These are phyloP conservation scores for Blastobotrys proliferans DNA, from an alignment of 1,139 yeast genomes.

Conservation along the genomic window DNA sequence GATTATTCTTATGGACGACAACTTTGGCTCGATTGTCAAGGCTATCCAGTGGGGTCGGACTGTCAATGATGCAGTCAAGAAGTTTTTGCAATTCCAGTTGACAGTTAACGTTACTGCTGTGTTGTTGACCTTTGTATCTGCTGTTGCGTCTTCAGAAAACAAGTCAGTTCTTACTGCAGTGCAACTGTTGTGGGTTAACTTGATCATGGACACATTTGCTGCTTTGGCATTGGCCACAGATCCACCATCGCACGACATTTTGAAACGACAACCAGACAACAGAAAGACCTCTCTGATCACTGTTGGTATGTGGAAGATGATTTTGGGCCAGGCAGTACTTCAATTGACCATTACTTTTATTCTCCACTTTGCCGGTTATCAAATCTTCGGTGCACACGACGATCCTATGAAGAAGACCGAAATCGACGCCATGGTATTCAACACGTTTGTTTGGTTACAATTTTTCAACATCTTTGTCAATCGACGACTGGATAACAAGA, in stretches of 20 bases:
- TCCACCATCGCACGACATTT: constrained; percentile 79
- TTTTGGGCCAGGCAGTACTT: constrained; percentile 74
- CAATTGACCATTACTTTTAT: constrained; percentile 78
- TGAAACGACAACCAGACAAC: constrained; percentile 82
- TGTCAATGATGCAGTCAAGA: constrained; percentile 88
- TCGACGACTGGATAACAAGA: constrained; percentile 85
- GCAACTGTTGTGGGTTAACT: constrained; percentile 93
- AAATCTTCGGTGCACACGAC: constrained; percentile 47
- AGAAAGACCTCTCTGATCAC: constrained; percentile 77
- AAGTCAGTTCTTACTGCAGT: constrained; percentile 92
- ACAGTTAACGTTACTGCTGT: constrained; percentile 97
- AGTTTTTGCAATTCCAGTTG: constrained; percentile 91
- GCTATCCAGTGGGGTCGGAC: constrained; percentile 99
- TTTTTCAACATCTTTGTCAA: constrained; percentile 90
- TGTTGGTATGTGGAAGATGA: constrained; percentile 98
- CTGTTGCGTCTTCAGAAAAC: constrained; percentile 77
- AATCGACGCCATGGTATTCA: constrained; percentile 82
- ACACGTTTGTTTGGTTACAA: constrained; percentile 97
- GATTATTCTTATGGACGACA: constrained; percentile 74
- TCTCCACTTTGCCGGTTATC: constrained; percentile 71
- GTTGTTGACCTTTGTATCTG: constrained; percentile 84
- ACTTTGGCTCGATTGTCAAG: constrained; percentile 88
- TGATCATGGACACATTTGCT: constrained; percentile 97
- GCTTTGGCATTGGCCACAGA: constrained; percentile 98
- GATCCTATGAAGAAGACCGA: constrained; percentile 47